These are phyloP conservation scores for Chlorella vulgaris DNA, from an alignment of 139 green algal species.

Conservation along the genomic window DNA sequence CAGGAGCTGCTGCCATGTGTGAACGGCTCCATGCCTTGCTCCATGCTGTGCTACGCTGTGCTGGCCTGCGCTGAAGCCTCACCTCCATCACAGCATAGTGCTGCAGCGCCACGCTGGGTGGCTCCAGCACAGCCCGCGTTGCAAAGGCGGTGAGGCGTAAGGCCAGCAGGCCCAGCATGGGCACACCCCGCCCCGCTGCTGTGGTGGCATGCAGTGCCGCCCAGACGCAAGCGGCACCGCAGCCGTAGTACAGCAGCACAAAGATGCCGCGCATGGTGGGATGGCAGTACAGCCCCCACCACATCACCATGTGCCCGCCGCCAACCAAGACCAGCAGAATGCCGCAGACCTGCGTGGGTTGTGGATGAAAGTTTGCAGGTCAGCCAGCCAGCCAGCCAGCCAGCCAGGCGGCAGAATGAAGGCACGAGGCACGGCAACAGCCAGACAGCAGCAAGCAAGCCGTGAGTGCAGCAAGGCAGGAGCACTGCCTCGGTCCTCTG, in stretches of 20 bases:
- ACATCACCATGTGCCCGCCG: conserved; percentile 30
- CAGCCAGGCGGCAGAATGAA: neutral
- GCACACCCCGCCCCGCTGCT: conserved; percentile 9
- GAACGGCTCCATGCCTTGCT: no score
- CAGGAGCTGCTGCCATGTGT: no score
- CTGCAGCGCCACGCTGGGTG: conserved; percentile 9
- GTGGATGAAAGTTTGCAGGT: neutral
- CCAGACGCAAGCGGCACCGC: conserved; percentile 15
- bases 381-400: neutral
- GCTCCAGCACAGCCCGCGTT: conserved; percentile 9
- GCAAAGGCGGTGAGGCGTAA: conserved; percentile 23
- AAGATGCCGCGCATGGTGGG: neutral
- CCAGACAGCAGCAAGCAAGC: no score
- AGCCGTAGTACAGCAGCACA: conserved; percentile 26
- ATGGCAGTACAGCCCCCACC: conserved; percentile 49
- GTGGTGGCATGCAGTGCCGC: conserved; percentile 25
- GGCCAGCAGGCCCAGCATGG: conserved; percentile 45
- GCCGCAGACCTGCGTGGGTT: conserved; percentile 48
- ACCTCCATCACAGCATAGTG: conserved; percentile 47
- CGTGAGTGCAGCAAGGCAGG: no score
- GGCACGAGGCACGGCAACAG: no score
- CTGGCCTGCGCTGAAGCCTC: neutral
- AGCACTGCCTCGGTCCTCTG: no score
- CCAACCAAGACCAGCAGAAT: conserved; percentile 53
- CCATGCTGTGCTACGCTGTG: no score